Conservation (phyloP, 768 basidiomycete genomes). For the Cystobasidium tubakii region DNA sequence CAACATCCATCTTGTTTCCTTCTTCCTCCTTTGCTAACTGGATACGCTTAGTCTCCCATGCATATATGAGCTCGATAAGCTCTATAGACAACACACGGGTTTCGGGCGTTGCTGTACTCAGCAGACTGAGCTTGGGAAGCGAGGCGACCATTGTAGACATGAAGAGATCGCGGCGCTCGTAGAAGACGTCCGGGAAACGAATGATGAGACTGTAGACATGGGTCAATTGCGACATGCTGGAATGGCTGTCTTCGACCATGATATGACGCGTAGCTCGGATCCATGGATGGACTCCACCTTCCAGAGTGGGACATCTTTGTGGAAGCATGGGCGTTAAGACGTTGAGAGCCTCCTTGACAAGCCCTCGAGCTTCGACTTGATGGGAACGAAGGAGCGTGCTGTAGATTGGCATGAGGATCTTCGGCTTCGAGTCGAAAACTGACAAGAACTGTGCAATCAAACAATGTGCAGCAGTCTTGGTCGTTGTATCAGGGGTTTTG, state of each 20-base stretch:
- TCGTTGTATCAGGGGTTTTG: conserved; percentile 73
- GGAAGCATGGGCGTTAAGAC: conserved; percentile 77
- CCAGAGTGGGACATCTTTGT: conserved; percentile 55
- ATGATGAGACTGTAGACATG: conserved; percentile 86
- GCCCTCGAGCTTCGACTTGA: conserved; percentile 69
- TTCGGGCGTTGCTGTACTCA: conserved; percentile 63
- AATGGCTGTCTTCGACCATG: conserved; percentile 77
- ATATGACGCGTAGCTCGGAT: conserved; percentile 76
- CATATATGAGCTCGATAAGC: conserved; percentile 80
- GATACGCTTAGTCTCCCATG: conserved; percentile 65
- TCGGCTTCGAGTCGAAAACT: conserved; percentile 76
- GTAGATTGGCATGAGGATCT: conserved; percentile 88
- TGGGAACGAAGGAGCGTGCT: conserved; percentile 73
- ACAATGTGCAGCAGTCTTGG: conserved; percentile 86
- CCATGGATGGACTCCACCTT: conserved; percentile 61
- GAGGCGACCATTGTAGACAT: conserved; percentile 89
- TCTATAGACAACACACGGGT: conserved; percentile 83
- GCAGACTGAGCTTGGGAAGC: conserved; percentile 78
- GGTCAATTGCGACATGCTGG: conserved; percentile 60
- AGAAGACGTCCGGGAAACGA: conserved; percentile 84
- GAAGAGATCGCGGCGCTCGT: conserved; percentile 83
- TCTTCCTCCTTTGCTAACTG: conserved; percentile 42
- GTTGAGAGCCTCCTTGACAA: conserved; percentile 78
- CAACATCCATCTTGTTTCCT: conserved; percentile 55
- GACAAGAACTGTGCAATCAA: conserved; percentile 87